These are phyloP conservation scores for Fusarium sp. DNA, from an alignment of 2,329 filamentous ascomycete species.

Conservation along the genomic window DNA sequence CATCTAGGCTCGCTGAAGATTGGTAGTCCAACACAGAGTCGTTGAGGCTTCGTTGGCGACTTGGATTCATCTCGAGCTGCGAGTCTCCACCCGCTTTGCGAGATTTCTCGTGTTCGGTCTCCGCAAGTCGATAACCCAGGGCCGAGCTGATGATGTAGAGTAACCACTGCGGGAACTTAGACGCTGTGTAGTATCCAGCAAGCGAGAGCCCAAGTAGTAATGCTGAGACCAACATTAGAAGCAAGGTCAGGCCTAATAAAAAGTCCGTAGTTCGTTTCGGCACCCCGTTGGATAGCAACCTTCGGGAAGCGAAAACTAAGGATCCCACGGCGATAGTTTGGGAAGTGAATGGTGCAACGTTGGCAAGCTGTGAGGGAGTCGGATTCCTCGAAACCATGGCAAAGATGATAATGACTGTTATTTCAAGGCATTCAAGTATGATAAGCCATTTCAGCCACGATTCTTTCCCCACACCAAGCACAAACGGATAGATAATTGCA, in stretches of 20 bases:
- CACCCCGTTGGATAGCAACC: neutral
- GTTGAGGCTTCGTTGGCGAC: neutral
- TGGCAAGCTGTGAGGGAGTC: too few species aligned
- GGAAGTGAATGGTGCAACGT: too few species aligned
- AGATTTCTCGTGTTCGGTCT: neutral
- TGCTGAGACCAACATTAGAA: slow-evolving; percentile 1
- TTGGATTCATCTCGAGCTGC: neutral
- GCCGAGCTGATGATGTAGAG: slow-evolving; percentile 7
- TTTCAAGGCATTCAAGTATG: too few species aligned
- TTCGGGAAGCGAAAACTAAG: too few species aligned
- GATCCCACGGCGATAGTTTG: too few species aligned
- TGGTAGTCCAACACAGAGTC: neutral
- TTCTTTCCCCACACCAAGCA: too few species aligned
- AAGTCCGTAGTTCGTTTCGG: neutral
- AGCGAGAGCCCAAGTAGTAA: slow-evolving; percentile 5
- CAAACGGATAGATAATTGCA: too few species aligned
- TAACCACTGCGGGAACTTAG: slow-evolving; percentile 5
- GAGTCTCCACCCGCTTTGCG: neutral
- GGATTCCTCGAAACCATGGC: too few species aligned
- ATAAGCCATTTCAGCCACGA: too few species aligned
- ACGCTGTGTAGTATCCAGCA: slow-evolving; percentile 7
- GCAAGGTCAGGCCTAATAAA: neutral
- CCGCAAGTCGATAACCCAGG: slow-evolving; percentile 1
- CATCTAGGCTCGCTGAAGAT: neutral
- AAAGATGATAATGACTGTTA: too few species aligned